Evolutionary conservation across 2,329 filamentous ascomycete species (phyloP).

Genomic region (Epichloe coenophiala): DNA sequence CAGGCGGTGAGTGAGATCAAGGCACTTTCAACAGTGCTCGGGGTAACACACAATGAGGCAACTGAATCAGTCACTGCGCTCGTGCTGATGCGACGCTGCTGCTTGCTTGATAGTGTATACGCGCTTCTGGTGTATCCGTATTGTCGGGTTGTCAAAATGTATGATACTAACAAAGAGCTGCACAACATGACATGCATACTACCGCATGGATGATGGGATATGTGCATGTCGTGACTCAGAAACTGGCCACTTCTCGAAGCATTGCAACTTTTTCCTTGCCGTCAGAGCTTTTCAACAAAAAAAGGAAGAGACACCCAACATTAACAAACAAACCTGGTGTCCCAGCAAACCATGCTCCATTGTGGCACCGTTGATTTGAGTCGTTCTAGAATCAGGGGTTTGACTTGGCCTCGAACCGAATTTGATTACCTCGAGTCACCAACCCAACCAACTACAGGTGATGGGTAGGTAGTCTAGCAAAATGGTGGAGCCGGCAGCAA

Average conservation of each 20-base stretch:
- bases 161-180: conserved; percentile 1
- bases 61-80: neutral
- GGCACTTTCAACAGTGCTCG: neutral
- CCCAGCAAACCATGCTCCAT: neutral
- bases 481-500: conserved; percentile 17
- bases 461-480: neutral
- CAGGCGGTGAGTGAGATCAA: conserved; percentile 2
- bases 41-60: neutral
- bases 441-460: neutral
- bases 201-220: conserved; percentile 6
- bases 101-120: neutral
- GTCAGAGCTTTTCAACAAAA: neutral
- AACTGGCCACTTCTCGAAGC: neutral
- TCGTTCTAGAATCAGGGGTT: neutral
- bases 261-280: neutral
- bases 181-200: conserved; percentile 12
- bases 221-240: neutral
- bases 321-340: too few species aligned
- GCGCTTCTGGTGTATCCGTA: conserved; percentile 6
- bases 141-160: conserved; percentile 5
- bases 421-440: neutral
- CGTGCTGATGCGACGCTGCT: conserved; percentile 2
- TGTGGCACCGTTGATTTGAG: neutral
- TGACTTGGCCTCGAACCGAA: neutral
- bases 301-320: too few species aligned